Conservation (phyloP, 2,329 filamentous ascomycete species). For the Dactylella cylindrospora region DNA sequence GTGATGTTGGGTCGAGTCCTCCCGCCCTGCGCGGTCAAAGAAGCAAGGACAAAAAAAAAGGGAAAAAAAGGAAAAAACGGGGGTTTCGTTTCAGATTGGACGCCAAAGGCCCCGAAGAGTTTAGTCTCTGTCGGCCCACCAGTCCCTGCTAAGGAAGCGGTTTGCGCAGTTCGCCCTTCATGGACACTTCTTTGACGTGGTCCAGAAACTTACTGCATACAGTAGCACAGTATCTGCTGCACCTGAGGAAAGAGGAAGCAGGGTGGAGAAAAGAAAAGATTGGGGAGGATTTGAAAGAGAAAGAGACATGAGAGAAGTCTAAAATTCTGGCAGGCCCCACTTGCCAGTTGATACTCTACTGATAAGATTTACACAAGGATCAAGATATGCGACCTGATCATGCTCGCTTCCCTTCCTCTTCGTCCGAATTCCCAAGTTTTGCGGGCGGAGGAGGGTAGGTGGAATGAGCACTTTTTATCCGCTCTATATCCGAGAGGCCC, state of each 20-base stretch:
- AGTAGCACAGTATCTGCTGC: constrained; percentile 14
- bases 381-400: constrained; percentile 8
- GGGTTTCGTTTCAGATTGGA: constrained; percentile 42
- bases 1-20: no score
- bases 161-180: no score
- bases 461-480: constrained; percentile 1
- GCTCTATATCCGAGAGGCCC: no score
- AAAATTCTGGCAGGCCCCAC: no score
- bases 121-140: constrained; percentile 19
- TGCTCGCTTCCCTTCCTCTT: background rate
- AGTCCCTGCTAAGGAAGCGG: no score
- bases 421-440: background rate
- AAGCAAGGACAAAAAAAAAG: no score
- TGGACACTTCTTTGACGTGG: constrained; percentile 40
- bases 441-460: no score
- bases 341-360: constrained; percentile 15
- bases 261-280: constrained; percentile 23
- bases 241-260: constrained; percentile 34
- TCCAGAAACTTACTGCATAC: constrained; percentile 37
- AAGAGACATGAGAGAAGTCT: no score
- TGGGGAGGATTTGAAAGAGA: no score
- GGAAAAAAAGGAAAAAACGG: constrained; percentile 26
- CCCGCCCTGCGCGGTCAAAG: no score
- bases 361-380: constrained; percentile 37
- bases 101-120: constrained; percentile 31